Evolutionary conservation across 192 early-diverging fungal genomes (phyloP), one percentile per base, ranked within the genome.

Genomic region (Kappamyces sp.): DNA sequence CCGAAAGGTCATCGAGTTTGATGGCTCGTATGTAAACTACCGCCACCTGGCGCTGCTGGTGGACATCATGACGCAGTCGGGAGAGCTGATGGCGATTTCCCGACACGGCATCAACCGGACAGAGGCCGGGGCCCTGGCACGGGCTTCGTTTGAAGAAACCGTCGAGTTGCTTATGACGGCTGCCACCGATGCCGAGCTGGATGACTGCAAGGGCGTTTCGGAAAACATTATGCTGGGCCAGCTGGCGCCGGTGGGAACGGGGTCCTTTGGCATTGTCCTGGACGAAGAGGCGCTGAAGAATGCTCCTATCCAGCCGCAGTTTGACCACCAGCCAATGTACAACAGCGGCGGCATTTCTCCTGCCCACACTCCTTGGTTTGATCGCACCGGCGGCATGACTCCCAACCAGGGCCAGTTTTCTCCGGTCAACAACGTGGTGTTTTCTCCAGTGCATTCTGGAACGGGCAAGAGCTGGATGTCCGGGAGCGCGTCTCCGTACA

Each of bases 171-270:
- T 99, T 61, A 88, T 99, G 80, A 93, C 96, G 36, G 91, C 94
- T 2, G 93, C 96, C 3, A 84, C 86, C 39, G 81, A 83, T 15
- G 96, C 93, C 57, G 88, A 93, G 64, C 35, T 91, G 46, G 96
- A 99, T 71, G 89, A 92, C 69, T 97, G 94, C 68, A 82, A 84
- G 64, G 96, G 96, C 48, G 96, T 99, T 36, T 91, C 92, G 2
- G 96, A 96, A 68, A 95, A 93, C 71, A 94, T 99, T 37, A 85
- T 99, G 78, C 78, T 99, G 40, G 96, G 96, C 45, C 94, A 99
- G 77, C 74, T 99, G 38, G 94, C 96, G 12, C 91, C 93, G 50
- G 67, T 99, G 45, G 96, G 96, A 50, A 94, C 96, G 0, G 94
- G 94, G 59, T 82, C 84, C 61, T 91, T 96, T 68, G 92, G 91